A percentile compares a stretch with the other conserved stretches of the same genome.
Conservation (phyloP, 2,329 filamentous ascomycete genomes). For the Phoma sp. region DNA sequence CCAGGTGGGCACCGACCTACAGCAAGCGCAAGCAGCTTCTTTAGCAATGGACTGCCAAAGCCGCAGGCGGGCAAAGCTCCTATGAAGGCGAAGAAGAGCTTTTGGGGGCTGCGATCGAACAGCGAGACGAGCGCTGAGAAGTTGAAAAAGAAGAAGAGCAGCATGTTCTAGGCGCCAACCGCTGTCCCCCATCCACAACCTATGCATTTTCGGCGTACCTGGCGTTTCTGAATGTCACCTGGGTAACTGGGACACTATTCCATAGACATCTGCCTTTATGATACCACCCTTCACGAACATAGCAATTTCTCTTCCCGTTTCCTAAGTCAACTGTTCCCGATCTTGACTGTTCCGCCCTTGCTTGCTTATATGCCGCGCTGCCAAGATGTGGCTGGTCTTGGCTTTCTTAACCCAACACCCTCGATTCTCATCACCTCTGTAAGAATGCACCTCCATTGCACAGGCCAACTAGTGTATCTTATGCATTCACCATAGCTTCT, state of each 20-base stretch:
- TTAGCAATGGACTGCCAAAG: slow-evolving; percentile 39
- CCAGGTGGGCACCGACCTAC: slow-evolving; percentile 31
- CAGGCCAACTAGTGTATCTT: too few species aligned
- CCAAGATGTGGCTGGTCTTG: not conserved
- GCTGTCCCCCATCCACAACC: not conserved
- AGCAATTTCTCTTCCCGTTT: not conserved
- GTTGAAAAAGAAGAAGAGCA: slow-evolving; percentile 52
- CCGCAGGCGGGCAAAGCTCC: slow-evolving; percentile 25
- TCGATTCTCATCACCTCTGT: too few species aligned
- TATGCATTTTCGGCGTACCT: slow-evolving; percentile 11
- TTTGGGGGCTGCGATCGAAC: slow-evolving; percentile 44
- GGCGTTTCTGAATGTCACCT: not conserved
- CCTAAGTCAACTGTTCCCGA: not conserved
- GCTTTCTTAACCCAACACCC: not conserved
- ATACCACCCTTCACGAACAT: slow-evolving; percentile 5
- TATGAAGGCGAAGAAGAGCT: slow-evolving; percentile 45
- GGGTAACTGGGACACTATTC: not conserved
- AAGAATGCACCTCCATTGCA: too few species aligned
- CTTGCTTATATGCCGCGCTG: not conserved
- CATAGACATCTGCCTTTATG: not conserved
- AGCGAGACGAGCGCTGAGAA: slow-evolving; percentile 41
- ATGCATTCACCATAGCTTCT: not conserved
- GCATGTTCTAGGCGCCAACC: slow-evolving; percentile 47
- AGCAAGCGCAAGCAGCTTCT: slow-evolving; percentile 44
- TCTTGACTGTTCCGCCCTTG: not conserved